Base-by-base conservation (phyloP, 768 basidiomycete species). In the Russula virescens region DNA sequence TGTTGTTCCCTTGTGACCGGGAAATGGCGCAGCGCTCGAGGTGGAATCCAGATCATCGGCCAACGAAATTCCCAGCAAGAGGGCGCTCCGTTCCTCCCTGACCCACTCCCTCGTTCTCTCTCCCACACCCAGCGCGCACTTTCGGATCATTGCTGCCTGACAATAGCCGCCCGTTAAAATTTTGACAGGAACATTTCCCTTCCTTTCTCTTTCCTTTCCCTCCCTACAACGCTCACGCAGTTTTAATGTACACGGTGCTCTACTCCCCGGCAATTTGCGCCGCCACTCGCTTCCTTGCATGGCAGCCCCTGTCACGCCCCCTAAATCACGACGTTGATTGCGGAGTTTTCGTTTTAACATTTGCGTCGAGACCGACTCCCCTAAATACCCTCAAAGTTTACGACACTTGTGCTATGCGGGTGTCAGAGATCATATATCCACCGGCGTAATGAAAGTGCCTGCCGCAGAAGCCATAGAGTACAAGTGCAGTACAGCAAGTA, bases 71-170 rank as follows among this genome's bases (percentile, higher is more conserved):
- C 57, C 62, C 62, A 63, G 62, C 58, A 53, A 63, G 38, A 54
- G 62, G 62, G 62, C 62, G 62, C 62, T 63, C 62, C 62, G 62
- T 58, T 42, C 28, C 8, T 31, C 31, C 58, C 28, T 52, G 50
- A 52, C 52, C 58, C 58, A 60, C 40, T 45, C 42, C 0, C 51
- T 52, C 58, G 58, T 51, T 60, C 3, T 52, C 43, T 53, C 51
- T 31, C 51, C 35, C 50, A 46, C 51, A 8, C 31, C 31, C 8
- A 3, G 8, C 5, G 8, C 13, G 42, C 42, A 3, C 42, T 19
- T 4, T 19, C 42, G 40, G 7, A 10, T 40, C 7, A 35, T 10
- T 35, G 34, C 34, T 26, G 53, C 38, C 38, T 42, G 38, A 40
- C 38, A 35, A 57, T 23, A 25, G 46, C 56, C 57, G 57, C 47